Percentiles rank a stretch among this genome's conserved stretches.
Evolutionary conservation across 257 asterid genomes (phyloP).

Genomic region (Catharanthus roseus): DNA sequence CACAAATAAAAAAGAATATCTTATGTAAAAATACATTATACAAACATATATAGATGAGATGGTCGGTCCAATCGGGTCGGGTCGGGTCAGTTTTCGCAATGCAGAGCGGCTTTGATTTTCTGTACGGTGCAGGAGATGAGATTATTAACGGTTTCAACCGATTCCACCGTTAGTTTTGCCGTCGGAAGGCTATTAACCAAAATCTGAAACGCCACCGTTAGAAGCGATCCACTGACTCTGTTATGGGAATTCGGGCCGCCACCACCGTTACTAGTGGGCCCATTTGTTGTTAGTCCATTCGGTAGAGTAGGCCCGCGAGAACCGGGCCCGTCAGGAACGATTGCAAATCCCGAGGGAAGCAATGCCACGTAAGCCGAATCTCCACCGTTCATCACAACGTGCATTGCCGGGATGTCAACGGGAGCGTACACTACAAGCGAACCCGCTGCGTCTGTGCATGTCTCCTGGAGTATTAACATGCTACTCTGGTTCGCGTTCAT

Average conservation of each 20-base stretch:
- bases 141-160: constrained; percentile 90
- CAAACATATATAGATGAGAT: too few relatives aligned
- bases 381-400: constrained; percentile 91
- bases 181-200: constrained; percentile 78
- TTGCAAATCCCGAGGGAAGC: constrained; percentile 86
- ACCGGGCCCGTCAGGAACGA: constrained; percentile 79
- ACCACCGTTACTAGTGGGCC: constrained; percentile 28
- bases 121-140: constrained; percentile 90
- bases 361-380: constrained; percentile 88
- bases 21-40: not conserved
- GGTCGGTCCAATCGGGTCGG: not conserved
- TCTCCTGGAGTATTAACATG: constrained; percentile 85
- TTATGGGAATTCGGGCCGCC: constrained; percentile 31
- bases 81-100: constrained; percentile 48
- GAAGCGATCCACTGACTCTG: constrained; percentile 59
- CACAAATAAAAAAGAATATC: not conserved
- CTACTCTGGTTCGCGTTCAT: constrained; percentile 70
- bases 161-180: constrained; percentile 83
- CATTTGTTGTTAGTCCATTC: constrained; percentile 11
- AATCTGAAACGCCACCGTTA: constrained; percentile 90
- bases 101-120: constrained; percentile 81
- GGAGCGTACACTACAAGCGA: constrained; percentile 96
- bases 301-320: constrained; percentile 31
- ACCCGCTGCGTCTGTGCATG: constrained; percentile 74
- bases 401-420: constrained; percentile 95